phyloP scores from a whole-genome alignment of 2,329 filamentous ascomycete genomes.

The Ophiocordyceps unilateralis region DNA sequence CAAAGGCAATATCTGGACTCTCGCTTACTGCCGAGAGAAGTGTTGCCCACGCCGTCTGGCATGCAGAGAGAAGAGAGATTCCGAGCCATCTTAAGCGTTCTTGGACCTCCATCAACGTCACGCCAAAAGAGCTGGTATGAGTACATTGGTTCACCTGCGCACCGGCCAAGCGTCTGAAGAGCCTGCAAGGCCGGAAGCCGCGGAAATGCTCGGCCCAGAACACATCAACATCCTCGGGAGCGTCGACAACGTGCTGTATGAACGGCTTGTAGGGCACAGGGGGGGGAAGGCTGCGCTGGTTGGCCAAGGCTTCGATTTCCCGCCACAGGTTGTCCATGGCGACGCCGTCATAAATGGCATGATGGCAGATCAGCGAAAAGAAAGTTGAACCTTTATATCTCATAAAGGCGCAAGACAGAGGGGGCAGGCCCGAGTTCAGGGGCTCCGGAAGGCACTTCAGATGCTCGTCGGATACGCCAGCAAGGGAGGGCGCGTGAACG shows the following conservation, averaged over 20 bases:
- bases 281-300: constrained; percentile 25
- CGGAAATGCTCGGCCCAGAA: constrained; percentile 51
- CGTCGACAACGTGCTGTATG: constrained; percentile 36
- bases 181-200: constrained; percentile 22
- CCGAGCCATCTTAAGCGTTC: constrained; percentile 31
- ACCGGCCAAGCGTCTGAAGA: constrained; percentile 9
- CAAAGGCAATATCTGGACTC: constrained; percentile 60
- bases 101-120: constrained; percentile 28
- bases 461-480: constrained; percentile 21
- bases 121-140: constrained; percentile 11
- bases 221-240: constrained; percentile 28
- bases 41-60: constrained; percentile 58
- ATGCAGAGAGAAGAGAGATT: constrained; percentile 45
- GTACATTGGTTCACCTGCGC: constrained; percentile 12
- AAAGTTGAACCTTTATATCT: constrained; percentile 13
- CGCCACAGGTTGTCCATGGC: constrained; percentile 53
- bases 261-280: constrained; percentile 45
- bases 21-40: constrained; percentile 39
- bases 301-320: constrained; percentile 48
- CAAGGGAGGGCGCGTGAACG: constrained; percentile 14
- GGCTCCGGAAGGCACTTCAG: constrained; percentile 17
- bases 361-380: constrained; percentile 44
- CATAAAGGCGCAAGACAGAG: constrained; percentile 27
- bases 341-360: constrained; percentile 74
- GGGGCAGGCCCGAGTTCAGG: constrained; percentile 27